Evolutionary conservation across 2,329 filamentous ascomycete species (phyloP).

Genomic region (Aspergillus glaucus): DNA sequence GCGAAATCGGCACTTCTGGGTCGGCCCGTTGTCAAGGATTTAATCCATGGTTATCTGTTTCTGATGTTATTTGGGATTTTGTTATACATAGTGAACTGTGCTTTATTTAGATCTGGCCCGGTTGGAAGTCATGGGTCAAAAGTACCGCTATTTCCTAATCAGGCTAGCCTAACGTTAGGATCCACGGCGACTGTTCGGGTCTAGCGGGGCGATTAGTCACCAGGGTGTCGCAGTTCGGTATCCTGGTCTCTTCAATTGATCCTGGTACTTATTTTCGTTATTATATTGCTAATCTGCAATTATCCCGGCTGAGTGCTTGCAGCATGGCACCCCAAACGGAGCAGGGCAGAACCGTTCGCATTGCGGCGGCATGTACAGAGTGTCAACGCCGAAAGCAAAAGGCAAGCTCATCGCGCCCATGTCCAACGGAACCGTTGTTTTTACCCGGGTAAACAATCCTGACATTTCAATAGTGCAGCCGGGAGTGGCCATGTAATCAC

Average conservation of each 20-base stretch:
- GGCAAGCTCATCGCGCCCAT: conserved; percentile 20
- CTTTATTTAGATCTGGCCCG: background rate
- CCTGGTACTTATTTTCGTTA: background rate
- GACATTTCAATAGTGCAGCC: conserved; percentile 37
- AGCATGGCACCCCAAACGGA: background rate
- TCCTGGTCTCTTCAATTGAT: background rate
- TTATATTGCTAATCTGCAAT: background rate
- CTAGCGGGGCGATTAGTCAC: background rate
- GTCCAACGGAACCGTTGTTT: background rate
- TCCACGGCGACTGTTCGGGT: background rate
- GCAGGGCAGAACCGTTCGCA: conserved; percentile 8
- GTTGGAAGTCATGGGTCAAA: background rate
- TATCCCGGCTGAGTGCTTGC: background rate
- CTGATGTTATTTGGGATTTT: no score
- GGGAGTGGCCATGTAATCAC: conserved; percentile 48
- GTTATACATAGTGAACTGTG: background rate
- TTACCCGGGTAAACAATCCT: conserved; percentile 1
- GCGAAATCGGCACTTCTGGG: background rate
- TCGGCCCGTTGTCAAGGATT: background rate
- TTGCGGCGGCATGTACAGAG: conserved; percentile 37
- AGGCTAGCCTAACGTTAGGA: background rate
- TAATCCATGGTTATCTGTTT: background rate
- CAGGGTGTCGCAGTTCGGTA: no score
- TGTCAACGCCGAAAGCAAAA: conserved; percentile 49
- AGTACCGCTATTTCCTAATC: background rate